Evolutionary conservation across 495 filamentous ascomycete species (phyloP).

Genomic region (Neurospora cerealis): DNA sequence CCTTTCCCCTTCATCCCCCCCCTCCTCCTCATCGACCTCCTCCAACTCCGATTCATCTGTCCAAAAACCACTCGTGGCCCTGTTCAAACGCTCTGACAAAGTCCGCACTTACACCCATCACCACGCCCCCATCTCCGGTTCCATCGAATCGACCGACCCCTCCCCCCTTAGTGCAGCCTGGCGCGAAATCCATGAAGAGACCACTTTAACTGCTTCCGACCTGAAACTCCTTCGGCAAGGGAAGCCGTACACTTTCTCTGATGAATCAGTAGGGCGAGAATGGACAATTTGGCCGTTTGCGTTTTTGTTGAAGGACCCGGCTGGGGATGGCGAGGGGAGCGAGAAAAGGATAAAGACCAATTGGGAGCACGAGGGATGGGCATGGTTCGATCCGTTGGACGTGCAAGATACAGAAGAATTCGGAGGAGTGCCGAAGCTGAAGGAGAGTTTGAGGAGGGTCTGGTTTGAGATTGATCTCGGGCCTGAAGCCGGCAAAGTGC

Average conservation of each 20-base stretch:
- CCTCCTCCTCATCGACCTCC: background rate
- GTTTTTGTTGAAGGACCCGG: constrained; percentile 38
- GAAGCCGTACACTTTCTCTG: constrained; percentile 47
- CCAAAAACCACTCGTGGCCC: constrained; percentile 34
- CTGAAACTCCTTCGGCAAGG: constrained; percentile 46
- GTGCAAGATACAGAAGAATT: constrained; percentile 30
- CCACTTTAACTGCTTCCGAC: constrained; percentile 35
- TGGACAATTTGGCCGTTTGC: constrained; percentile 58
- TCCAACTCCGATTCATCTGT: constrained; percentile 2
- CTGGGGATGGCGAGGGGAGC: constrained; percentile 23
- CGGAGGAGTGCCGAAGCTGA: constrained; percentile 45
- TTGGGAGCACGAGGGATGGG: constrained; percentile 53
- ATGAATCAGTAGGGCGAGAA: constrained; percentile 38
- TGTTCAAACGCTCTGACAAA: constrained; percentile 48
- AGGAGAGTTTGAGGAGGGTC: constrained; percentile 46
- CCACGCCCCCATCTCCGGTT: constrained; percentile 51
- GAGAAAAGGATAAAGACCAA: constrained; percentile 41
- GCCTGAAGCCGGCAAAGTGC: constrained; percentile 26
- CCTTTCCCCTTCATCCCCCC: background rate
- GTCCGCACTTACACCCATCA: constrained; percentile 50
- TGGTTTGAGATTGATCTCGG: constrained; percentile 44
- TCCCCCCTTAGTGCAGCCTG: constrained; percentile 45
- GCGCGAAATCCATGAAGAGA: constrained; percentile 57
- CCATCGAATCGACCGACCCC: constrained; percentile 41
- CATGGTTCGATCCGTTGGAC: constrained; percentile 43